phyloP scores from a whole-genome alignment of 2,329 filamentous ascomycete species.

The Tympanopsis confertula region DNA sequence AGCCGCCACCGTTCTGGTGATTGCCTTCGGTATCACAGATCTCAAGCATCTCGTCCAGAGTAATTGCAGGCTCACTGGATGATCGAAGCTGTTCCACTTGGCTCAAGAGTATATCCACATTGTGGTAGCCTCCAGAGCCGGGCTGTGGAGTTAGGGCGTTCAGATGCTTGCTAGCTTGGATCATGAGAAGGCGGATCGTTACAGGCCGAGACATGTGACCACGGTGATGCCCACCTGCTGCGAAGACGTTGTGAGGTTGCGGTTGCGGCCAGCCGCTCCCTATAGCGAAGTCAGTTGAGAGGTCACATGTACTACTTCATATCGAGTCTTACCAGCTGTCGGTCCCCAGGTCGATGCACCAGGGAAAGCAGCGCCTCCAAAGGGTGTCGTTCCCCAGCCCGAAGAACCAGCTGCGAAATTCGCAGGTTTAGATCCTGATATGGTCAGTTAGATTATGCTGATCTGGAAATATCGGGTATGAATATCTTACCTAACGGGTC shows the following conservation, averaged over 20 bases:
- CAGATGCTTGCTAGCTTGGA: conserved; percentile 63
- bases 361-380: neutral
- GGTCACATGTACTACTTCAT: conserved; percentile 18
- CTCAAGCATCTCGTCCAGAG: conserved; percentile 61
- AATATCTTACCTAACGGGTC: neutral
- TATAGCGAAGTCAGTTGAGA: conserved; percentile 30
- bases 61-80: conserved; percentile 23
- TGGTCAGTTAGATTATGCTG: neutral
- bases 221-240: conserved; percentile 22
- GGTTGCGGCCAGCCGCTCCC: conserved; percentile 1
- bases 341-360: neutral
- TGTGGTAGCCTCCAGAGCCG: conserved; percentile 54
- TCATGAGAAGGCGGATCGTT: conserved; percentile 62
- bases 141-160: conserved; percentile 12
- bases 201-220: conserved; percentile 52
- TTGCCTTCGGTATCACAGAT: conserved; percentile 89
- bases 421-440: neutral
- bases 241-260: neutral
- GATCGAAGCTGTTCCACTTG: conserved; percentile 31
- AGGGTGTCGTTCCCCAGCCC: neutral
- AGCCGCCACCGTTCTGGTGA: conserved; percentile 76
- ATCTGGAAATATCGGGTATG: neutral
- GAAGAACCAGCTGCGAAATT: neutral
- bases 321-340: neutral
- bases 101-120: conserved; percentile 36